phyloP scores from a whole-genome alignment of 805 yeast species.

The Metschnikowia gelsemii region DNA sequence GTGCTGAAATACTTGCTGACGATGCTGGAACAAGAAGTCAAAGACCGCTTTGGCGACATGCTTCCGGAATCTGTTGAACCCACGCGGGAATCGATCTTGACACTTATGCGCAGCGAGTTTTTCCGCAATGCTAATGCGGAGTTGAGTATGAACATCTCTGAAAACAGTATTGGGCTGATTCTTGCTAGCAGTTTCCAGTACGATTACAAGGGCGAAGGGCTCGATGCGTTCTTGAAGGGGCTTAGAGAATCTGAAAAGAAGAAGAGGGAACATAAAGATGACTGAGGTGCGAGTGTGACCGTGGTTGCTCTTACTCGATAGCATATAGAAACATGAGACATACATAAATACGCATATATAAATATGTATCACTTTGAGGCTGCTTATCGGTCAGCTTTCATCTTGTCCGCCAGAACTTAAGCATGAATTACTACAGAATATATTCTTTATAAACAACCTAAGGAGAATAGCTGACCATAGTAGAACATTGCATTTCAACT shows the following conservation, averaged over 20 bases:
- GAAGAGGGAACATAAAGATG: not conserved
- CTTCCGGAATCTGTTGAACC: conserved; percentile 45
- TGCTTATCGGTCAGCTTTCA: too few relatives aligned
- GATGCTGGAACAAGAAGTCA: conserved; percentile 31
- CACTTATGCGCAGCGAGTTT: conserved; percentile 49
- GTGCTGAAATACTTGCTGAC: conserved; percentile 34
- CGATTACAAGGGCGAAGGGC: conserved; percentile 55
- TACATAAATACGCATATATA: too few relatives aligned
- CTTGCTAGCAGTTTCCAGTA: conserved; percentile 50
- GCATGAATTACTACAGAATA: too few relatives aligned
- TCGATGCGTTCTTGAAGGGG: conserved; percentile 48
- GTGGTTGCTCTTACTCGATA: too few relatives aligned
- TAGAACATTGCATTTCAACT: too few relatives aligned
- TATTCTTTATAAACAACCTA: too few relatives aligned
- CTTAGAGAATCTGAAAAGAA: conserved; percentile 28
- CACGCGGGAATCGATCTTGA: conserved; percentile 39
- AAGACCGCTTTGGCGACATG: conserved; percentile 27
- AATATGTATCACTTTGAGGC: too few relatives aligned
- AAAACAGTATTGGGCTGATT: conserved; percentile 47
- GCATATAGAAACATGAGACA: too few relatives aligned
- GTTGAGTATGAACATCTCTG: conserved; percentile 41
- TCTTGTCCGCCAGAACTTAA: too few relatives aligned
- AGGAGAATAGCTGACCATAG: too few relatives aligned
- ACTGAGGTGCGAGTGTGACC: too few relatives aligned
- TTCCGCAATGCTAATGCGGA: conserved; percentile 44